Evolutionary conservation across 208 protist genomes (phyloP), one percentile per base, ranked within the genome.

Genomic region (Wallacemonas rigidus): DNA sequence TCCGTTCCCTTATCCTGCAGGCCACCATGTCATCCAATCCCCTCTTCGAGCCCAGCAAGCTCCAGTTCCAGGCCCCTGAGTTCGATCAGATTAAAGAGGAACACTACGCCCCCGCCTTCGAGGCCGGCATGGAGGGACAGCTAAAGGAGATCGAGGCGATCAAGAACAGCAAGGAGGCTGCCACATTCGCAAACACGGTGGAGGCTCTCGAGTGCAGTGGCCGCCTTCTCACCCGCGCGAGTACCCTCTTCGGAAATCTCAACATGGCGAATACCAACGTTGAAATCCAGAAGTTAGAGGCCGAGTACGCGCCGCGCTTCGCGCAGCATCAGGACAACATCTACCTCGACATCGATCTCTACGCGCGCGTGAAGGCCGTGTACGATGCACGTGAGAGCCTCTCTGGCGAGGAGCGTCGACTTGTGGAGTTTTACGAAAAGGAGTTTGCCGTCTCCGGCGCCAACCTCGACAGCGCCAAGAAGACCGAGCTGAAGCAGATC

Each of bases 111-210:
- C 79, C 81, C 12, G 85, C 85, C 43, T 85, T 90, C 51, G 76
- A 80, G 38, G 74, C 63, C 0, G 85, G 79, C 54, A 77, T 90
- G 73, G 50, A 40, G 55, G 69, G 85, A 71, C 82, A 88, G 55
- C 43, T 81, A 17, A 67, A 76, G 47, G 86, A 91, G 73, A 74
- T 91, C 35, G 53, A 69, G 54, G 74, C 71, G 6, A 81, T 89
- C 67, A 78, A 75, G 57, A 62, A 61, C 17, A 67, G 69, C 72
- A 12, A 65, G 15, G 80, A 82, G 26, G 64, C 67, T 7, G 71
- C 85, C 38, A 81, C 85, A 4, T 90, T 90, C 47, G 68, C 44
- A 39, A 90, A 90, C 79, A 90, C 85, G 0, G 70, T 86, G 38
- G 69, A 69, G 72, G 74, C 75, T n/a, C 71, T 90, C 39, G 85